Percentiles rank a stretch among this genome's conserved stretches.
These are phyloP conservation scores for Lactuca saligna DNA, from an alignment of 129 eudicot genomes.

Conservation along the genomic window DNA sequence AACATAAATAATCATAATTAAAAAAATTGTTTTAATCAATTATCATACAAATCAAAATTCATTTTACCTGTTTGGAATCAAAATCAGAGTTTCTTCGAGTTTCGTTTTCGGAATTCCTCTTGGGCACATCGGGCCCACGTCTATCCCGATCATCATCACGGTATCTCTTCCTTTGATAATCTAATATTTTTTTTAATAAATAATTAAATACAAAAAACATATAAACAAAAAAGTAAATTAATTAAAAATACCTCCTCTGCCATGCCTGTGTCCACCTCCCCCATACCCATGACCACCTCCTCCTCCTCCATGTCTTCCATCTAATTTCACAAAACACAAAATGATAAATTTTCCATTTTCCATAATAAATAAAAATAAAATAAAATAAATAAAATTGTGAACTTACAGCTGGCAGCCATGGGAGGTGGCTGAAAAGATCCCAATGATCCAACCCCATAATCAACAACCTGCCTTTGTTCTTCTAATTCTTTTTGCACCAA, in stretches of 20 bases:
- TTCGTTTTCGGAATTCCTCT: constrained; percentile 65
- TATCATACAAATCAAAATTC: not conserved
- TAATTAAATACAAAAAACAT: not conserved
- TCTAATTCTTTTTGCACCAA: constrained; percentile 83
- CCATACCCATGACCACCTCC: constrained; percentile 38
- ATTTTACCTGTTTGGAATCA: constrained; percentile 82
- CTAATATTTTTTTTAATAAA: constrained; percentile 28
- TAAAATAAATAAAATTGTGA: not conserved
- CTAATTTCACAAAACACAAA: constrained; percentile 15
- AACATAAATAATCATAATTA: not conserved
- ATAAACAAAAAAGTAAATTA: too few relatives aligned
- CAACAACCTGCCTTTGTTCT: constrained; percentile 90
- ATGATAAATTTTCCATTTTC: not conserved
- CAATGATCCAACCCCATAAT: constrained; percentile 82
- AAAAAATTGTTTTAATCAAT: not conserved
- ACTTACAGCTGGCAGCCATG: constrained; percentile 78
- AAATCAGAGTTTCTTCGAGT: constrained; percentile 71
- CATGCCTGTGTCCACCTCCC: constrained; percentile 61
- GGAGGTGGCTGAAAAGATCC: constrained; percentile 76
- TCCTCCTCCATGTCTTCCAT: constrained; percentile 57
- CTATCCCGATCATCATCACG: constrained; percentile 93
- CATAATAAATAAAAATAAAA: not conserved
- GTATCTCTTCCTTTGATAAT: constrained; percentile 71
- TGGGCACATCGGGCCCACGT: constrained; percentile 52
- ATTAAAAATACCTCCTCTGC: constrained; percentile 53